Conservation (phyloP, 2,329 filamentous ascomycete genomes). For the Neodidymelliopsis sp. region DNA sequence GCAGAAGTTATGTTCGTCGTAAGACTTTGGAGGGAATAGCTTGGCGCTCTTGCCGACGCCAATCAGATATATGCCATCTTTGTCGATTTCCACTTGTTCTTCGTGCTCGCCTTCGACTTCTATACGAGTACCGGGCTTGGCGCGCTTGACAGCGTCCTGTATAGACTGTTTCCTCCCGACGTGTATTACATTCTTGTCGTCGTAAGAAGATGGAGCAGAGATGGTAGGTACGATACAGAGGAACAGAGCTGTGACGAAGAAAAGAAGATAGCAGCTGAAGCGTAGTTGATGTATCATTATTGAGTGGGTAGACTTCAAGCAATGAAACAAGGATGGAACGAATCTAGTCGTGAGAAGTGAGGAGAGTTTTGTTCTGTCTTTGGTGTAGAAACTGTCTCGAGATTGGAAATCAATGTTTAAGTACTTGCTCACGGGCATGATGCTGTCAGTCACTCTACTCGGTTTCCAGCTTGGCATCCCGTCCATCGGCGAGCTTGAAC, state of each 20-base stretch:
- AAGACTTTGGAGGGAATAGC: slow-evolving; percentile 5
- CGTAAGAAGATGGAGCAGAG: neutral
- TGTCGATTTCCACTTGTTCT: slow-evolving; percentile 20
- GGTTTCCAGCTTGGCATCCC: too few species aligned
- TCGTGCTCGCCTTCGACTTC: slow-evolving; percentile 19
- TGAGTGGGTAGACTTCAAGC: too few species aligned
- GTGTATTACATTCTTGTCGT: slow-evolving; percentile 6
- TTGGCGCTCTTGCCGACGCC: slow-evolving; percentile 11
- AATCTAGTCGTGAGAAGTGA: too few species aligned
- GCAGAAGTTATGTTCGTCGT: slow-evolving; percentile 12
- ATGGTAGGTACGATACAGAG: neutral
- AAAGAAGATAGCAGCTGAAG: too few species aligned
- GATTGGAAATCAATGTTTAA: too few species aligned
- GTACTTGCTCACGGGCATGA: too few species aligned
- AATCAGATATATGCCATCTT: slow-evolving; percentile 20
- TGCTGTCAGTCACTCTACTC: too few species aligned
- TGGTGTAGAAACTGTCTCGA: too few species aligned
- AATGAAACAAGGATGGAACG: too few species aligned
- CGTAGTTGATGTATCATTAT: too few species aligned
- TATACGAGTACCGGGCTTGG: slow-evolving; percentile 15
- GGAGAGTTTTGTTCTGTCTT: too few species aligned
- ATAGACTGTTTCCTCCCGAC: slow-evolving; percentile 18
- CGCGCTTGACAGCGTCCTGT: slow-evolving; percentile 14
- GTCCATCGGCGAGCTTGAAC: too few species aligned
- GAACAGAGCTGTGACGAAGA: neutral